Evolutionary conservation across 129 eudicot species (phyloP), one percentile per base, ranked within the genome.

Genomic region (Smallanthus sonchifolius): DNA sequence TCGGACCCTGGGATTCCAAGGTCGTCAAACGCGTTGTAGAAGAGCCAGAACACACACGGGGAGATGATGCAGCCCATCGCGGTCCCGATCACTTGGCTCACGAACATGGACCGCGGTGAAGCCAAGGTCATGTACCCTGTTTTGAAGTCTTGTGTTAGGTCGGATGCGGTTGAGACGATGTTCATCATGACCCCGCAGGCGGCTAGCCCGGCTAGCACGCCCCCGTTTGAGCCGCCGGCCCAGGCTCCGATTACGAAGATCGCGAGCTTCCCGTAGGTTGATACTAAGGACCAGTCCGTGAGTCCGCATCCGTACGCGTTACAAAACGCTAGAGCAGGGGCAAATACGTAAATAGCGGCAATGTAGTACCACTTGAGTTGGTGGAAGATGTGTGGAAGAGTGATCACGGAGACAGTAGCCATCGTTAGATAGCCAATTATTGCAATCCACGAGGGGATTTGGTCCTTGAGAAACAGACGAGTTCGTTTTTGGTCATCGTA

Each of bases 151-250:
- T 91, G 97, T 70, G 75, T 86, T 7, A 94, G 79, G 83, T 90
- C 98, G 0, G 97, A 88, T 32, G 97, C 98, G 20, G 97, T 90
- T 0, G 97, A 75, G 51, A 91, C 96, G 4, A 94, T 94, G 77
- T 94, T 94, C 97, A 94, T 94, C 97, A 94, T 94, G 80, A 88
- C 96, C 9, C 99, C 99, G 42, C 99, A 94, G 0, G 99, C 93
- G 35, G 96, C 99, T 74, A 94, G 56, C 9, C 99, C 99, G 0
- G 96, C 94, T 34, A 94, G 84, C 55, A 94, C 91, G 3, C 99
- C 96, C 7, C 97, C 99, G 17, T 88, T 84, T n/a, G 79, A 3
- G 10, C 87, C 76, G 34, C 97, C 97, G 0, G 93, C 99, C 99
- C 99, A 94, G 5, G 97, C 93, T 3, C 99, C 99, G 19, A 94